These are phyloP conservation scores for Lasiodiplodia sp. DNA, from an alignment of 2,329 filamentous ascomycete genomes.

Conservation along the genomic window DNA sequence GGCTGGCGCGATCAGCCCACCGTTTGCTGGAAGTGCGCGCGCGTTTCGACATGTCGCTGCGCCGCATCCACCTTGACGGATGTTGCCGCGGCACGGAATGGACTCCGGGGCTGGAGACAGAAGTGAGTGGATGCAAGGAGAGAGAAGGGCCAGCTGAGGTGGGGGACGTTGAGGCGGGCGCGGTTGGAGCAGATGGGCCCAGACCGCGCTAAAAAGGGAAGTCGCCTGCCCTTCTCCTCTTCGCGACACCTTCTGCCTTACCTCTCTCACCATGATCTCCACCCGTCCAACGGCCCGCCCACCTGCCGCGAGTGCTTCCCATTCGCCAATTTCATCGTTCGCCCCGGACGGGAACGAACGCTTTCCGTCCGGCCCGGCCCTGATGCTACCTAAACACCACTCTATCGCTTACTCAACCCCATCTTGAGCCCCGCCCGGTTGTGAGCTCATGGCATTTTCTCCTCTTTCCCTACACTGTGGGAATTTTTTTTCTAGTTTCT, in stretches of 20 bases:
- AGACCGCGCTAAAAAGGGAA: background rate
- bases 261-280: background rate
- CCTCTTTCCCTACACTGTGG: background rate
- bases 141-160: background rate
- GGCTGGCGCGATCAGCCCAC: no score
- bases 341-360: background rate
- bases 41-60: background rate
- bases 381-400: background rate
- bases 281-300: background rate
- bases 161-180: background rate
- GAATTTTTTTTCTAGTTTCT: background rate
- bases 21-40: no score
- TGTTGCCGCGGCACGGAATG: background rate
- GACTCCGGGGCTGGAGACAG: background rate
- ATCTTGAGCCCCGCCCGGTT: background rate
- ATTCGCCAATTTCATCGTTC: background rate
- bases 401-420: background rate
- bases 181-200: background rate
- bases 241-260: background rate
- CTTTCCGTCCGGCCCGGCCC: background rate
- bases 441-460: background rate
- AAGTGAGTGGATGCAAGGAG: background rate
- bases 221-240: background rate
- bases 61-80: background rate
- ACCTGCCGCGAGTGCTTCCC: background rate